These are phyloP conservation scores for Sarocladium kiliense DNA, from an alignment of 2,329 filamentous ascomycete species.

Conservation along the genomic window DNA sequence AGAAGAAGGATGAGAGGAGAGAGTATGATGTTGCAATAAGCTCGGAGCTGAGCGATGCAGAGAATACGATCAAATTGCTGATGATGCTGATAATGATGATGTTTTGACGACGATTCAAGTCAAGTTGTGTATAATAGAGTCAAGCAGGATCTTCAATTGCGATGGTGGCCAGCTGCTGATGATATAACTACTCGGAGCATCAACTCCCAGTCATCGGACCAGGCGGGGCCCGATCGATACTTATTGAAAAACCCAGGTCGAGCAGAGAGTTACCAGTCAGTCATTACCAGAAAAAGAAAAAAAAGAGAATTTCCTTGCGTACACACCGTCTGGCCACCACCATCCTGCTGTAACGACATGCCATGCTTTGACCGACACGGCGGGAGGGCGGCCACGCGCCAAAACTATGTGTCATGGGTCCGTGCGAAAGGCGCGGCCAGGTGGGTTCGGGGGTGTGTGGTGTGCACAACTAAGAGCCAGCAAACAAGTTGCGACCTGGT, in stretches of 20 bases:
- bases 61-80: background rate
- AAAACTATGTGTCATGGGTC: slow-evolving; percentile 9
- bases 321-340: background rate
- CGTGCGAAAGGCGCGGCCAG: background rate
- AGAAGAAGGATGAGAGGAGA: no score
- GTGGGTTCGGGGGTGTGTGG: background rate
- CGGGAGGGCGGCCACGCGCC: background rate
- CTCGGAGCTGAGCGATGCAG: no score
- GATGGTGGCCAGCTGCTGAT: background rate
- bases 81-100: background rate
- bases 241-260: background rate
- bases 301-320: background rate
- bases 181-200: slow-evolving; percentile 5
- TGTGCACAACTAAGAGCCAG: background rate
- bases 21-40: no score
- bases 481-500: no score
- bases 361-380: background rate
- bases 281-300: background rate
- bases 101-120: background rate
- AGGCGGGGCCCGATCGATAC: slow-evolving; percentile 1
- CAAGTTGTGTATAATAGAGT: background rate
- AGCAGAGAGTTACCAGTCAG: background rate
- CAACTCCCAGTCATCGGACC: background rate
- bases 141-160: background rate
- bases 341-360: no score